Evolutionary conservation across 2,329 filamentous ascomycete species (phyloP), one percentile per base, ranked within the genome.

Genomic region (Canariomyces notabilis): DNA sequence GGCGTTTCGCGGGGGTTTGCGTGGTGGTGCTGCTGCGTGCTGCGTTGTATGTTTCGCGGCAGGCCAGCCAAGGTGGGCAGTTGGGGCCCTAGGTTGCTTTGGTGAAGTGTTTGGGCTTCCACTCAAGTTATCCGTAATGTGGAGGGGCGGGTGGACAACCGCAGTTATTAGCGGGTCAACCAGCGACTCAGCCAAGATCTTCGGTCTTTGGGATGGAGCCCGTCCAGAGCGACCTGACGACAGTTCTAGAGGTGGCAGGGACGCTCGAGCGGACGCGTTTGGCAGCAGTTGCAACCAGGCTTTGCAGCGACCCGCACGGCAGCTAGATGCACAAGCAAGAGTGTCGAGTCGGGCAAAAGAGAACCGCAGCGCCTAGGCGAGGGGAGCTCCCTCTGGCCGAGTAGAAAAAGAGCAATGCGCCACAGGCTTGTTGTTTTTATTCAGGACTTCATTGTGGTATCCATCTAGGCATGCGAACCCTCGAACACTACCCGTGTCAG

Each of bases 41-140:
- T 48, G 26, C 18, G 40, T 36, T 35, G 36, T 22, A 31, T 37
- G 37, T 46, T 39, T 43, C 39, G 43, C 39, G 43, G 39, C 39
- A 36, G 29, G 33, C 8, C 42, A 19, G 33, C 8, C 38, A 19
- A 23, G 44, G 39, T 42, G 23, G 47, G 46, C 37, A 40, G 34
- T 50, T 44, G 43, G 47, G 42, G 37, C 38, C 26, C 42, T 45
- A 46, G 40, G 43, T n/a, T n/a, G 43, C 43, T 40, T 44, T 33
- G 22, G 14, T 42, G 31, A n/a, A n/a, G n/a, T n/a, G n/a, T n/a
- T n/a, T n/a, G n/a, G n/a, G n/a, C n/a, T n/a, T n/a, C n/a, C n/a
- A n/a, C n/a, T n/a, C n/a, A n/a, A n/a, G n/a, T n/a, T n/a, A n/a
- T n/a, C n/a, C n/a, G n/a, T n/a, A n/a, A n/a, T 8, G 6, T 18